These are phyloP conservation scores for Drechslerella coelobrocha DNA, from an alignment of 2,329 filamentous ascomycete species.

Conservation along the genomic window DNA sequence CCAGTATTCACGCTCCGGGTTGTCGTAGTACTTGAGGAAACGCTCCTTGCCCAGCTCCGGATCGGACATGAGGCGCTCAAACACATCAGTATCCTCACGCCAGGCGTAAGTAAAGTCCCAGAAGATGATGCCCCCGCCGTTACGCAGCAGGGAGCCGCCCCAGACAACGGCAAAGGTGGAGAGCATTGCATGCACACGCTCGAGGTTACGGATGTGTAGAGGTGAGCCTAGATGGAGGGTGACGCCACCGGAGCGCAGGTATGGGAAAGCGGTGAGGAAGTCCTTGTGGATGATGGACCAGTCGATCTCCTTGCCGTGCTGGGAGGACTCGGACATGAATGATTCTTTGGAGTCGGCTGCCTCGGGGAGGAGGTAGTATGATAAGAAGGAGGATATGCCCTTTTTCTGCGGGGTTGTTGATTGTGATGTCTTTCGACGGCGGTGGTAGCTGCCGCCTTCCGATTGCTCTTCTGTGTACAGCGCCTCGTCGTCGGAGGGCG, in stretches of 20 bases:
- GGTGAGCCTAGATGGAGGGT: constrained; percentile 46
- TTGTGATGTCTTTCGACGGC: constrained; percentile 14
- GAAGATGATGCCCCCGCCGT: constrained; percentile 45
- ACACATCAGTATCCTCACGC: constrained; percentile 45
- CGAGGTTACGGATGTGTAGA: constrained; percentile 38
- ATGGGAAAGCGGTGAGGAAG: constrained; percentile 40
- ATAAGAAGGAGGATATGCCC: constrained; percentile 45
- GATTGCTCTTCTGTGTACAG: constrained; percentile 39
- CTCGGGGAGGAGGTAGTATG: constrained; percentile 42
- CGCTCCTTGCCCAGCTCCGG: constrained; percentile 37
- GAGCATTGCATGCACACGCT: constrained; percentile 33
- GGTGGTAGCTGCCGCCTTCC: constrained; percentile 37
- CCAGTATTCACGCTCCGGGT: constrained; percentile 48
- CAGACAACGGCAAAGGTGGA: constrained; percentile 36
- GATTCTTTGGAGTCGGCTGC: constrained; percentile 45
- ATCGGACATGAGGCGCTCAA: constrained; percentile 40
- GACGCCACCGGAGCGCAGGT: constrained; percentile 34
- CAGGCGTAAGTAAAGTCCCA: constrained; percentile 48
- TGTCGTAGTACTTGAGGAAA: constrained; percentile 49
- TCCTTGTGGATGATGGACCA: constrained; percentile 48
- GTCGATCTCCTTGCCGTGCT: constrained; percentile 33
- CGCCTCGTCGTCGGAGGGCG: constrained; percentile 38
- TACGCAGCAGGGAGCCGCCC: constrained; percentile 36
- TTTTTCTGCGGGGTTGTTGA: constrained; percentile 17
- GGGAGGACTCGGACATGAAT: constrained; percentile 40